Conservation (phyloP, 352 stramenopile genomes). For the Phytophthora ramorum region DNA sequence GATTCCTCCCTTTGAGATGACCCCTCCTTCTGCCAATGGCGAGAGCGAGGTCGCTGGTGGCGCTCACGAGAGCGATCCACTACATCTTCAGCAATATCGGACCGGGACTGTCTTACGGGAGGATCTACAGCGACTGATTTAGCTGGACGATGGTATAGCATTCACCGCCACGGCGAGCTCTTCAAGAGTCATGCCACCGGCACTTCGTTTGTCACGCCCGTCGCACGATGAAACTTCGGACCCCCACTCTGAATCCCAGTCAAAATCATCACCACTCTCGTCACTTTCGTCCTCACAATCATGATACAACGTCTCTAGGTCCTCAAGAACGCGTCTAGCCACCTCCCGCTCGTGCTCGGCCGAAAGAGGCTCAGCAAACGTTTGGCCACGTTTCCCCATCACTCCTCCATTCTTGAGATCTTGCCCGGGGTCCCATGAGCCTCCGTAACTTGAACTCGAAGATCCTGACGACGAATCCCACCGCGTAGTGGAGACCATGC, state of each 20-base stretch:
- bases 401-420: background rate
- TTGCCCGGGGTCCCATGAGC: background rate
- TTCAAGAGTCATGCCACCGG: slow-evolving; percentile 46
- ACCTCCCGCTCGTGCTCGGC: slow-evolving; percentile 27
- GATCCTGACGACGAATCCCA: slow-evolving; percentile 8
- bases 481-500: slow-evolving; percentile 30
- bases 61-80: background rate
- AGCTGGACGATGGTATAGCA: slow-evolving; percentile 42
- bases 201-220: background rate
- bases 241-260: slow-evolving; percentile 14
- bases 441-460: slow-evolving; percentile 9
- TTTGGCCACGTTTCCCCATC: background rate
- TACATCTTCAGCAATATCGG: background rate
- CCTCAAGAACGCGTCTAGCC: slow-evolving; percentile 49
- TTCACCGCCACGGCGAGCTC: slow-evolving; percentile 65
- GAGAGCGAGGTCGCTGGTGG: background rate
- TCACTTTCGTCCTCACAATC: slow-evolving; percentile 21
- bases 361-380: slow-evolving; percentile 7
- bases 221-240: slow-evolving; percentile 8
- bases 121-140: background rate
- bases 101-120: background rate
- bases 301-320: slow-evolving; percentile 60
- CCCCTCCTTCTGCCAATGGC: slow-evolving; percentile 1
- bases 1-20: slow-evolving; percentile 5
- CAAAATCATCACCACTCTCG: slow-evolving; percentile 10